These are phyloP conservation scores for Pinus albicaulis DNA, from an alignment of 75 land plant species.

Conservation along the genomic window DNA sequence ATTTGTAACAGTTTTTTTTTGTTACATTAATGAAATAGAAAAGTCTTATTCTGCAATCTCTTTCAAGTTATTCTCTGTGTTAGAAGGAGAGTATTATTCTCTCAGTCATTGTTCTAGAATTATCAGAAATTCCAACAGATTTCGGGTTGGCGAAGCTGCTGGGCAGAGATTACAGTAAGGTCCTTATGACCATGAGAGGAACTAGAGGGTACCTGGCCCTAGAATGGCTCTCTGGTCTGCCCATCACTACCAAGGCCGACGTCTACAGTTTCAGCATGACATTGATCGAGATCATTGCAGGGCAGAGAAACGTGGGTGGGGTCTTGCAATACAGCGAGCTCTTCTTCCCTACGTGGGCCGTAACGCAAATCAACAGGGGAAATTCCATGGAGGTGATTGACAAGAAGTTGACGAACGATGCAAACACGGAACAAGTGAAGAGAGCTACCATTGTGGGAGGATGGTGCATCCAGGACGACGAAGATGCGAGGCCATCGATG, in stretches of 20 bases:
- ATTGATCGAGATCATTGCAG: conserved; percentile 13
- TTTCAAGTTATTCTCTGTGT: no score
- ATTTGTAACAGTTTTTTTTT: no score
- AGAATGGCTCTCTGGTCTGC: conserved; percentile 14
- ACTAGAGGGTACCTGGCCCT: conserved; percentile 32
- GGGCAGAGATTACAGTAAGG: conserved; percentile 14
- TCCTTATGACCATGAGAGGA: conserved; percentile 29
- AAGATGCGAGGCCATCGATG: conserved; percentile 29
- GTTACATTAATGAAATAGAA: no score
- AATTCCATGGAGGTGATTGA: conserved; percentile 34
- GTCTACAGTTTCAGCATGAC: conserved; percentile 34
- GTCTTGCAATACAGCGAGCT: conserved; percentile 6
- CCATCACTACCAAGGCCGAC: conserved; percentile 17
- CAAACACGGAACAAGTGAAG: conserved; percentile 13
- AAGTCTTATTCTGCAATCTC: no score
- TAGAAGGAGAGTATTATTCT: no score
- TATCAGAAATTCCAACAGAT: no score
- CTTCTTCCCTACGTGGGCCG: conserved; percentile 13
- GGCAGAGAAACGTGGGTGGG: conserved; percentile 11
- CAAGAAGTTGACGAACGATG: conserved; percentile 51
- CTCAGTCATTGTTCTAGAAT: no score
- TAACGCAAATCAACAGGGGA: conserved; percentile 39
- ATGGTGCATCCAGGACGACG: conserved; percentile 16
- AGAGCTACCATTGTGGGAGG: conserved; percentile 9
- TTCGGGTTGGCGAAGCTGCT: conserved; percentile 37